Evolutionary conservation across 2,329 filamentous ascomycete species (phyloP), one percentile per base, ranked within the genome.

Genomic region (Colletotrichum godetiae): DNA sequence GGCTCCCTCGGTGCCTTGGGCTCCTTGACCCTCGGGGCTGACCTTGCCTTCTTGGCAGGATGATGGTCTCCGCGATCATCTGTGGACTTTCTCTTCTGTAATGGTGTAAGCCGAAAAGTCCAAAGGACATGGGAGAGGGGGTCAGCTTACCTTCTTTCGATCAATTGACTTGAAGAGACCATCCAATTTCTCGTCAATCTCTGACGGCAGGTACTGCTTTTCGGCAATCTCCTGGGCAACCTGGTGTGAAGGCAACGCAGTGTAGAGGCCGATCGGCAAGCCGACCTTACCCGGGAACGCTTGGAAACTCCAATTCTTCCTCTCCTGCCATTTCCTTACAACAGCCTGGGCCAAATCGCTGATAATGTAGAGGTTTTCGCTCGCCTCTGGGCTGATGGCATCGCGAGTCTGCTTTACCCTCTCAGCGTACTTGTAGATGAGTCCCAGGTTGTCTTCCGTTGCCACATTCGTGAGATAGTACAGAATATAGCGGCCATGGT

Each of bases 391-490:
- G 29, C 89, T 88, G 73, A 98, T 91, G 13, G 90, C 93, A 81
- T 99, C 97, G 55, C 91, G 89, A 11, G 95, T 94, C 82, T 96
- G 94, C 86, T 99, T 99, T 67, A 98, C 92, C 11, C 95, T 92
- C 82, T 98, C 95, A 13, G 95, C 95, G 74, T 98, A 94, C 81
- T 97, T 95, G 85, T 94, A 97, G 53, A 99, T 95, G 74, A 98
- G 86, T 0, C 94, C 93, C 19, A 98, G 87, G 78, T 98, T 99
- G 57, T 94, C 90, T 81, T 97, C 94, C 0, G 92, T 96, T 11
- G 94, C 94, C 22, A 98, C 92, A 49, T 92, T 91, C 74, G 89
- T 92, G 59, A 98, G 87, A 80, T 97, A 99, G 84, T 96, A 98
- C 55, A 98, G 82, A 71, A 99, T 92, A 81, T 98, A 99, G 77